Evolutionary conservation across 306 rosid genomes (phyloP).

Genomic region (Cucurbita argyrosperma): DNA sequence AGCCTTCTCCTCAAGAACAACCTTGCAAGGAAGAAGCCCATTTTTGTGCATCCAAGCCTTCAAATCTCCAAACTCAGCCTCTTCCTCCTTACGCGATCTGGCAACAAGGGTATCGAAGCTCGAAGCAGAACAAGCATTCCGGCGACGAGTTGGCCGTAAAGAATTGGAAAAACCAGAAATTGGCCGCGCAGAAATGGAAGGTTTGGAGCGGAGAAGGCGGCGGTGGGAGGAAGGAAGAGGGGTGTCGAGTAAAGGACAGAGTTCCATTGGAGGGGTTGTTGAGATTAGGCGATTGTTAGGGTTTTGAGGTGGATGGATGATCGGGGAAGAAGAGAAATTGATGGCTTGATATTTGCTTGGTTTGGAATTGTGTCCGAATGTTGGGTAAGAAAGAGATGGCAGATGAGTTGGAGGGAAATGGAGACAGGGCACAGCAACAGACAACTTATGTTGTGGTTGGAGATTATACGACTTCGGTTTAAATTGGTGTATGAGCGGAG

Average conservation of each 20-base stretch:
- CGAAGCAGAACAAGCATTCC: constrained; percentile 38
- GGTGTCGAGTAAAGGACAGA: constrained; percentile 23
- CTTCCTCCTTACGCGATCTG: constrained; percentile 29
- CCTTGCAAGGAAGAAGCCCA: constrained; percentile 84
- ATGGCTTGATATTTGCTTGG: background rate
- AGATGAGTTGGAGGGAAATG: background rate
- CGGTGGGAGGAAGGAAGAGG: constrained; percentile 25
- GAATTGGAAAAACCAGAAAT: background rate
- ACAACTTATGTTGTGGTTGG: too few relatives aligned
- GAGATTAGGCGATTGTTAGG: background rate
- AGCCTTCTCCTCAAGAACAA: constrained; percentile 54
- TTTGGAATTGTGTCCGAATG: background rate
- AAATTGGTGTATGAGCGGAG: too few relatives aligned
- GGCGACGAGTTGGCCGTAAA: constrained; percentile 11
- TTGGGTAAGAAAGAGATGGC: background rate
- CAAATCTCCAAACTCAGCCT: constrained; percentile 39
- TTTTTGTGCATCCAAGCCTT: constrained; percentile 81
- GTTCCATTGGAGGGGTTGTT: constrained; percentile 34
- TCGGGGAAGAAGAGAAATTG: background rate
- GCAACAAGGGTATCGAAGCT: constrained; percentile 59
- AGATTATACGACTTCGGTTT: too few relatives aligned
- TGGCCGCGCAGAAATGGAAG: constrained; percentile 18
- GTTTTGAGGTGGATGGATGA: constrained; percentile 4
- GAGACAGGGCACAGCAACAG: background rate
- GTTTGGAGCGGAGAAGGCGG: constrained; percentile 17